Conservation (phyloP, 306 rosid genomes). For the Vigna hirtella region DNA sequence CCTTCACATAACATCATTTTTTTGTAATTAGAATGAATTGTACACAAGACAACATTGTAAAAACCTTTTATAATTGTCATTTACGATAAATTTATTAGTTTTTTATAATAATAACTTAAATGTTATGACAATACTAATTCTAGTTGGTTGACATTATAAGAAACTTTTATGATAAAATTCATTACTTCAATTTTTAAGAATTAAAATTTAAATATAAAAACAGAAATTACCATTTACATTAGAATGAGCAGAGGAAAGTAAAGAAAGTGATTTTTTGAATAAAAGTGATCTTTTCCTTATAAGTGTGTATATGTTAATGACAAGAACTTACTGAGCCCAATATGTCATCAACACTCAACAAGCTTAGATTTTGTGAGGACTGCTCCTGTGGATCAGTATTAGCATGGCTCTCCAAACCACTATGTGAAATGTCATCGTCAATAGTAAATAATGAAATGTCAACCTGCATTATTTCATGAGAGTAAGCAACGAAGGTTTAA, state of each 20-base stretch:
- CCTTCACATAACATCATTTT: constrained; percentile 52
- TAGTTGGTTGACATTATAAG: no score
- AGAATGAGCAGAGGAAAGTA: no score
- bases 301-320: constrained; percentile 1
- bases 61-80: neutral
- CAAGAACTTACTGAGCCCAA: constrained; percentile 68
- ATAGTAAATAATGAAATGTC: constrained; percentile 66
- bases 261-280: no score
- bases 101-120: neutral
- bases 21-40: neutral
- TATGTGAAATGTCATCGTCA: constrained; percentile 55
- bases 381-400: constrained; percentile 41
- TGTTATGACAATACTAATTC: no score
- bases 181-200: no score
- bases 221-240: no score
- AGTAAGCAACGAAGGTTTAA: constrained; percentile 33
- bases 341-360: constrained; percentile 75
- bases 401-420: constrained; percentile 53
- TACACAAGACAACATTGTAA: neutral
- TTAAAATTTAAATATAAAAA: no score
- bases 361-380: constrained; percentile 49
- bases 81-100: neutral
- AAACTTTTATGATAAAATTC: no score
- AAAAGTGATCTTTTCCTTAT: neutral
- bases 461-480: constrained; percentile 54